phyloP scores from a whole-genome alignment of 2,329 filamentous ascomycete species.

The Lachnellula hyalina region DNA sequence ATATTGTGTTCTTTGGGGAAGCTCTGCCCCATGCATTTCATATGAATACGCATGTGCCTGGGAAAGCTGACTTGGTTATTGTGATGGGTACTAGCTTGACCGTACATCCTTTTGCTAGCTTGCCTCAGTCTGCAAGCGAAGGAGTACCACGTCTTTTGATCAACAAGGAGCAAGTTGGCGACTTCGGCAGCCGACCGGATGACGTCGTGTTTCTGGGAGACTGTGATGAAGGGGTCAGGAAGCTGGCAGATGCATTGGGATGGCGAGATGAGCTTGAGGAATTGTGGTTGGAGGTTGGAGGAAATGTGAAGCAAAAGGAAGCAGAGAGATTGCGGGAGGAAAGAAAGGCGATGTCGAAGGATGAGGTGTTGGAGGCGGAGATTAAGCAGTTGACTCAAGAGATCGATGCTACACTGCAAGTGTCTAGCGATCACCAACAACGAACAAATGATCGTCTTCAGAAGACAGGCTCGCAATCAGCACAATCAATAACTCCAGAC shows the following conservation, averaged over 20 bases:
- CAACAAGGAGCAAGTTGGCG: constrained; percentile 79
- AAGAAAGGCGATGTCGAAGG: constrained; percentile 33
- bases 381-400: constrained; percentile 33
- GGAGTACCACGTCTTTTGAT: constrained; percentile 74
- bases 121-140: constrained; percentile 60
- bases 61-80: constrained; percentile 69
- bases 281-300: constrained; percentile 65
- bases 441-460: constrained; percentile 24
- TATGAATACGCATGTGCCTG: constrained; percentile 47
- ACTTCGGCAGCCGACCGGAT: constrained; percentile 69
- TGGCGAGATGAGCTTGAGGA: constrained; percentile 80
- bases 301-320: constrained; percentile 46
- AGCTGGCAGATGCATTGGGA: constrained; percentile 72
- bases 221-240: constrained; percentile 76
- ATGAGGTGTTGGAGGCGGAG: constrained; percentile 41
- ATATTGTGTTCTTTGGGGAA: constrained; percentile 83
- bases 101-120: constrained; percentile 82
- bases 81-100: constrained; percentile 84
- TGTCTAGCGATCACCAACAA: constrained; percentile 27
- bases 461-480: background rate
- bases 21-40: constrained; percentile 62
- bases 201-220: constrained; percentile 80
- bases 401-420: constrained; percentile 31
- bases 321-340: constrained; percentile 12
- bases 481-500: background rate